Percentiles rank a stretch among this genome's conserved stretches.
Evolutionary conservation across 139 green algal species (phyloP).

Genomic region (Chlorella sp.): DNA sequence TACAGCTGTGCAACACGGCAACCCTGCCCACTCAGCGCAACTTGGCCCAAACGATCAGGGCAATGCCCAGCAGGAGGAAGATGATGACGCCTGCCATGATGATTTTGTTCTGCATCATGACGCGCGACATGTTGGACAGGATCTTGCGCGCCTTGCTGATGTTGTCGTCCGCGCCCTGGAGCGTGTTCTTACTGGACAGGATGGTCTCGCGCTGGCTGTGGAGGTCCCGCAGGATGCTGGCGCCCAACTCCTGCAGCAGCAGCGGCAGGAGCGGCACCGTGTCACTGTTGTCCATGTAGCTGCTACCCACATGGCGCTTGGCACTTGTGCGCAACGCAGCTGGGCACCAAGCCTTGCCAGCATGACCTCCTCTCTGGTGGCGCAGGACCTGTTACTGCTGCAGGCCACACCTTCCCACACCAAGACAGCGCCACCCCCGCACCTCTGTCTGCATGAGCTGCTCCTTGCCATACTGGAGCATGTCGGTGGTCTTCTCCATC

Average conservation of each 20-base stretch:
- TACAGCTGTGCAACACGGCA: too few species aligned
- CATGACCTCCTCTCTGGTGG: too few species aligned
- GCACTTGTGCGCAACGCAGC: too few species aligned
- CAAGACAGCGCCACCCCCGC: too few species aligned
- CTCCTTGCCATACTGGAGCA: conserved; percentile 70
- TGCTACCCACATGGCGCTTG: too few species aligned
- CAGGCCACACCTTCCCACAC: too few species aligned
- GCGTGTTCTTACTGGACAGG: conserved; percentile 66
- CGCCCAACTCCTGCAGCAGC: conserved; percentile 93
- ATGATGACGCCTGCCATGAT: conserved; percentile 57
- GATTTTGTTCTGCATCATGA: conserved; percentile 87
- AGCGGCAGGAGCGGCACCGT: too few species aligned
- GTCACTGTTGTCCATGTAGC: too few species aligned
- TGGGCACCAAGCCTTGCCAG: too few species aligned
- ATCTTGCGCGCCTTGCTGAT: conserved; percentile 80
- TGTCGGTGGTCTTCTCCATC: conserved; percentile 65
- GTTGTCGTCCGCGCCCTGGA: conserved; percentile 85
- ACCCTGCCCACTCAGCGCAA: too few species aligned
- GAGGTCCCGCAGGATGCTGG: conserved; percentile 86
- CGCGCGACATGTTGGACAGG: conserved; percentile 74
- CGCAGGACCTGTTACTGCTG: too few species aligned
- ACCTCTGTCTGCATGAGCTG: conserved; percentile 84
- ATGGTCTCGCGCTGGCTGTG: conserved; percentile 92
- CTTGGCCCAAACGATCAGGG: conserved; percentile 55
- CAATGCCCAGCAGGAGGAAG: conserved; percentile 46